These are phyloP conservation scores for Magnolia changhungtana DNA, from an alignment of 164 flowering plant genomes.

Conservation along the genomic window DNA sequence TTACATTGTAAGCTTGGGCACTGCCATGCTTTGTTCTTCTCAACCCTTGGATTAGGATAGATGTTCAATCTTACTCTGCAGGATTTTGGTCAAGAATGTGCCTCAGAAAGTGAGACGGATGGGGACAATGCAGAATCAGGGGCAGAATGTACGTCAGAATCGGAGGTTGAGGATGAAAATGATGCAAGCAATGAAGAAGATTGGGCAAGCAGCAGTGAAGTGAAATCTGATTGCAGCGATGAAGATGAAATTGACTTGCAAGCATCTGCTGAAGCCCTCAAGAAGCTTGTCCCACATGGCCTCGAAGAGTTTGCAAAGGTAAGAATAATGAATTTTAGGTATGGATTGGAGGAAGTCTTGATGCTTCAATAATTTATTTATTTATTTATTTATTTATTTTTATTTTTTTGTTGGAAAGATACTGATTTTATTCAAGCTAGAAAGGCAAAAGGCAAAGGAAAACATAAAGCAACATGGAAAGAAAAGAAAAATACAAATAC, in stretches of 20 bases:
- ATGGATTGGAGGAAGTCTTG: neutral
- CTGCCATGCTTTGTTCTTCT: neutral
- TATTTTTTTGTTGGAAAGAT: neutral
- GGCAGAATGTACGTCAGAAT: slow-evolving; percentile 63
- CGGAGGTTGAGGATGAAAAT: slow-evolving; percentile 82
- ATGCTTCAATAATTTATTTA: neutral
- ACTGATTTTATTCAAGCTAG: neutral
- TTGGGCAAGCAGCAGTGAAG: slow-evolving; percentile 66
- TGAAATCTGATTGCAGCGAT: slow-evolving; percentile 65
- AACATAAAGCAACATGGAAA: no score
- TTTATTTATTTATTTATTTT: neutral
- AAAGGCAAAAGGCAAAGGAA: no score
- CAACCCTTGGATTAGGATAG: neutral
- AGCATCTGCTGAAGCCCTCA: slow-evolving; percentile 72
- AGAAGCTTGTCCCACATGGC: slow-evolving; percentile 67
- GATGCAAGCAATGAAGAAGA: slow-evolving; percentile 77
- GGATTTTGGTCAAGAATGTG: slow-evolving; percentile 76
- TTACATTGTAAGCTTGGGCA: neutral
- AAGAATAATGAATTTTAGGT: neutral
- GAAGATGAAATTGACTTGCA: slow-evolving; percentile 55
- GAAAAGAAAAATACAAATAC: no score
- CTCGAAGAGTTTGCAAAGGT: slow-evolving; percentile 81
- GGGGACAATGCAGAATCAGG: slow-evolving; percentile 61
- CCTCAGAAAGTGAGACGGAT: slow-evolving; percentile 72
- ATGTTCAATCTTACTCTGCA: slow-evolving; percentile 23